Evolutionary conservation across 2,329 filamentous ascomycete genomes (phyloP), one percentile per base, ranked within the genome.

Genomic region (Xylariomycetidae sp.): DNA sequence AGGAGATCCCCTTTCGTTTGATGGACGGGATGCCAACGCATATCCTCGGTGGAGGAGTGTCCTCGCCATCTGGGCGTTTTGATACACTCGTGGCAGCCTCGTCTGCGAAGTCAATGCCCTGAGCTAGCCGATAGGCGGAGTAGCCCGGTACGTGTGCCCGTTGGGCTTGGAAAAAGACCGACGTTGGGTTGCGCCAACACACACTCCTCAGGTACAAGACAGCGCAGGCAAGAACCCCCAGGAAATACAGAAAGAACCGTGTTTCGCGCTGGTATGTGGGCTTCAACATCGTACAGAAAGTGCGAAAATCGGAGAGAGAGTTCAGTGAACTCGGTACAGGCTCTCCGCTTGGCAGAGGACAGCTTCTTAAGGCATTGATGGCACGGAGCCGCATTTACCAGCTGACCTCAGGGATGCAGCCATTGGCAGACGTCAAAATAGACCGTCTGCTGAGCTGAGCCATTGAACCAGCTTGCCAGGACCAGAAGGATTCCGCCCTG

Each of bases 11-110:
- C 16, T 43, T 31, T 8, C 47, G 35, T 33, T 41, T 43, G 12
- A 49, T 43, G 10, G 47, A 49, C 2, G 39, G 35, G 22, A 48
- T 26, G 30, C 38, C 47, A 26, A 48, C 32, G 20, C 45, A 50
- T 14, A 48, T 28, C 8, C 48, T 39, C 12, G 47, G 37, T 8
- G 27, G 17, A 5, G 10, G 16, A 6, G 27, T 15, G 9, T 13
- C 10, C 14, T 27, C 10, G 8, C 10, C 13, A 18, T 19, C 9
- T 10, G 6, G 10, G 27, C 9, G 8, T 8, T 8, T 12, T 8
- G 20, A 8, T 8, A 12, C 20, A 12, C 8, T 12, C 8, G 20
- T 12, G 17, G 26, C 19, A 10, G n/a, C 16, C 12, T 31, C 24
- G 15, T 35, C 24, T 19, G 6, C 22, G 23, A 25, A 10, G 4